Conservation (phyloP, 371 early-diverging fungal species). For the Neoconidiobolus thromboides region DNA sequence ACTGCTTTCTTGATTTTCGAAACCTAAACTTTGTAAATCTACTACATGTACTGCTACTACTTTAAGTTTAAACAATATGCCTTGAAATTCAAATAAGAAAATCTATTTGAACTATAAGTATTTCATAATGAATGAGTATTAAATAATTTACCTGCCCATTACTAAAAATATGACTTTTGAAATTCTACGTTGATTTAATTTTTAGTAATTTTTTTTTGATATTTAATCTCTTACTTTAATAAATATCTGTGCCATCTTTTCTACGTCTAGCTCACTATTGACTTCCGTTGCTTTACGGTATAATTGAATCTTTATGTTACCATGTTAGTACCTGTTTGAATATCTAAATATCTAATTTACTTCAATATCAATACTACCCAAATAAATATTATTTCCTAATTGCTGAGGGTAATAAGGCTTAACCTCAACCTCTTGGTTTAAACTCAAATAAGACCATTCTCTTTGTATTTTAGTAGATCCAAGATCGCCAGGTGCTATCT, state of each 20-base stretch:
- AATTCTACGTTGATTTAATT: constrained; percentile 11
- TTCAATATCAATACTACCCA: constrained; percentile 52
- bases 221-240: constrained; percentile 19
- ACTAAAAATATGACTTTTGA: constrained; percentile 56
- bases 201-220: neutral
- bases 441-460: constrained; percentile 65
- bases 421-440: constrained; percentile 60
- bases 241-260: constrained; percentile 47
- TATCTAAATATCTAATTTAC: constrained; percentile 10
- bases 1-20: no score
- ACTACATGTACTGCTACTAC: constrained; percentile 35
- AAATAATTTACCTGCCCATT: constrained; percentile 24
- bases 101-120: constrained; percentile 12
- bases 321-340: neutral
- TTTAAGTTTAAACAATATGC: constrained; percentile 37
- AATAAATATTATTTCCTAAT: constrained; percentile 37
- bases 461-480: constrained; percentile 65
- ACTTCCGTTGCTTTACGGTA: constrained; percentile 23
- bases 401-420: constrained; percentile 47
- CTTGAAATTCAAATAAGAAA: constrained; percentile 64
- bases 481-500: constrained; percentile 34
- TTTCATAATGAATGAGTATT: neutral
- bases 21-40: constrained; percentile 16
- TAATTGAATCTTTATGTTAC: constrained; percentile 18
- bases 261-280: constrained; percentile 43